Percentiles rank a stretch among this genome's conserved stretches.
Conservation (phyloP, 2,329 filamentous ascomycete genomes). For the Pyrenophora graminea region DNA sequence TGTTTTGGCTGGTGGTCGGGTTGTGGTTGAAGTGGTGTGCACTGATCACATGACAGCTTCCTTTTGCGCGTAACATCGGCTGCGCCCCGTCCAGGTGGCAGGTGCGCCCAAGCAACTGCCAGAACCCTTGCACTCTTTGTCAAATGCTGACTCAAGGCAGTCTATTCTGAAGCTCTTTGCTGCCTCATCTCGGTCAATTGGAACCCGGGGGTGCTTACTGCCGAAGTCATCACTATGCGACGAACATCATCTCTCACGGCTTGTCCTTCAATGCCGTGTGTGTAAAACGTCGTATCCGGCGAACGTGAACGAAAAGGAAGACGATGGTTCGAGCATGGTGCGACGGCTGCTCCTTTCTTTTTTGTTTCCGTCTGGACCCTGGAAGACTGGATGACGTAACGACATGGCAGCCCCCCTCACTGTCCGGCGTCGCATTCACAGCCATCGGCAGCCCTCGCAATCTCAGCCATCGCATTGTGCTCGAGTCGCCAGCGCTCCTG, state of each 20-base stretch:
- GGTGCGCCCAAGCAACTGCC: neutral
- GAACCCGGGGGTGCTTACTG: neutral
- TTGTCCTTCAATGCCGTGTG: conserved; percentile 4
- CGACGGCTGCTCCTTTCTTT: conserved; percentile 18
- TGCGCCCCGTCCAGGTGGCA: neutral
- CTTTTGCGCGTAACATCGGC: neutral
- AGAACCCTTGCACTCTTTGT: neutral
- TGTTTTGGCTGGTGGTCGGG: neutral
- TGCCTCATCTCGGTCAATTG: conserved; percentile 8
- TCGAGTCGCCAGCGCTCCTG: neutral
- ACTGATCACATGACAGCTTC: neutral
- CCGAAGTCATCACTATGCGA: conserved; percentile 1
- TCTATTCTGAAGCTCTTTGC: neutral
- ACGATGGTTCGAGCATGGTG: conserved; percentile 15
- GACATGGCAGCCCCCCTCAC: neutral
- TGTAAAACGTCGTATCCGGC: neutral
- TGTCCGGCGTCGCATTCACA: neutral
- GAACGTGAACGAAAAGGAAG: too few species aligned
- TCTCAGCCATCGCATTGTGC: conserved; percentile 7
- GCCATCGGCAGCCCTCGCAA: conserved; percentile 7
- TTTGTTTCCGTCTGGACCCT: conserved; percentile 16
- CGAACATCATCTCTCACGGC: conserved; percentile 7
- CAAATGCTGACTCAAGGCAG: neutral
- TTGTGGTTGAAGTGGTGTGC: neutral
- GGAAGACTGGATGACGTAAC: neutral